Base-by-base conservation (phyloP, 345 rosid species). In the Sisymbrium altissimum region DNA sequence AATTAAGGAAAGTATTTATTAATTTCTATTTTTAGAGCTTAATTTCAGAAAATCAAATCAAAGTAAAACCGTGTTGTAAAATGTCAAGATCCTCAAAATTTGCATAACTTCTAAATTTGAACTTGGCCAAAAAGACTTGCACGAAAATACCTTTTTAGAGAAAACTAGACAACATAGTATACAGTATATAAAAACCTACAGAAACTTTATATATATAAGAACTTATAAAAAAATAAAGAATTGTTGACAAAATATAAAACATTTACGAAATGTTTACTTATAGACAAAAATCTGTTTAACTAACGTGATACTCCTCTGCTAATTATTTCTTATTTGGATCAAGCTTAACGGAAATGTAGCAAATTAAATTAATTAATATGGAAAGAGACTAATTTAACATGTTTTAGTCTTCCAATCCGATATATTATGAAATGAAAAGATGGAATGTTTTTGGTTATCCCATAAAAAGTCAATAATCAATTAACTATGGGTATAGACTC, bases 71-170 rank as follows among this genome's bases (percentile, higher is more conserved):
- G 29, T 46, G 17, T 11, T 64, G 17, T 66, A 23, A 55, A 15
- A 3, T 65, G 50, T 65, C 66, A 65, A 55, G 72, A 73, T 73
- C 66, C 78, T 65, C 9, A 56, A 35, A 55, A 30, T 10, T 21
- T 64, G 70, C 71, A 33, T 44, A 43, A 35, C 19, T 43, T 73
- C 65, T 46, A 55, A 21, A 65, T 65, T 38, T 65, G 32, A 25
- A 56, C 35, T 65, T 3, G 40, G 17, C 52, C 65, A 44, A 56
- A 32, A 29, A 50, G n/a, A 32, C 40, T 52, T 35, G 21, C 35
- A 21, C n/a, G 21, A 3, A 41, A 2, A 12, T 30, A 10, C 36
- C 1, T 39, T 2, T 70, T 9, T 57, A 4, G 45, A 53, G 23
- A 25, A 9, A 58, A 40, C 29, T 14, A 14, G 66, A 23, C 13